phyloP scores from a whole-genome alignment of 2,329 filamentous ascomycete species.

The Neonectria coccinea region DNA sequence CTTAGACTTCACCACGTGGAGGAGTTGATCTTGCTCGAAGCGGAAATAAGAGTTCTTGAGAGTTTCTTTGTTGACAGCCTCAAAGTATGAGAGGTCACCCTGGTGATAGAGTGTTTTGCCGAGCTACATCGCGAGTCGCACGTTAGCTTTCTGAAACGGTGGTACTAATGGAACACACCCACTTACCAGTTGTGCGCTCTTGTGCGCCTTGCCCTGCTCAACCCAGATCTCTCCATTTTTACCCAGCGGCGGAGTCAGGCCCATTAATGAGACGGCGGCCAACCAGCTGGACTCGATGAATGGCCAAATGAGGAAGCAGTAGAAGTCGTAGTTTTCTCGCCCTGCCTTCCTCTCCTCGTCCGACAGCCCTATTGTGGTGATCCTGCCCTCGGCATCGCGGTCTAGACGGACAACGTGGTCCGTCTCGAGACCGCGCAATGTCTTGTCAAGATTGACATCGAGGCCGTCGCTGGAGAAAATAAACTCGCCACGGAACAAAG shows the following conservation, averaged over 20 bases:
- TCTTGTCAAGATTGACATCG: slow-evolving; percentile 82
- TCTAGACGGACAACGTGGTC: slow-evolving; percentile 81
- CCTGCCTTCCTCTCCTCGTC: slow-evolving; percentile 81
- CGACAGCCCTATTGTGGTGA: slow-evolving; percentile 79
- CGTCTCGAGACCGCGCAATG: slow-evolving; percentile 79
- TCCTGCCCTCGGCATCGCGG: slow-evolving; percentile 64
- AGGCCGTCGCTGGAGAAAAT: slow-evolving; percentile 94
- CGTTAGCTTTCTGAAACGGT: slow-evolving; percentile 22
- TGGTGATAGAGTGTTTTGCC: slow-evolving; percentile 98
- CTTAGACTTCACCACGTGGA: slow-evolving; percentile 78
- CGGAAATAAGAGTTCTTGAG: slow-evolving; percentile 91
- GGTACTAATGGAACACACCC: background rate
- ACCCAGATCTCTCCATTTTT: slow-evolving; percentile 80
- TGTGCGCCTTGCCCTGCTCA: slow-evolving; percentile 80
- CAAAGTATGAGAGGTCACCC: slow-evolving; percentile 95
- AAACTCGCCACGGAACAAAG: slow-evolving; percentile 95
- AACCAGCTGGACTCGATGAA: slow-evolving; percentile 97
- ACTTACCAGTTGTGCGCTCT: slow-evolving; percentile 81
- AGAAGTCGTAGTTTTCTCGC: slow-evolving; percentile 97
- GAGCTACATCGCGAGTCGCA: slow-evolving; percentile 62
- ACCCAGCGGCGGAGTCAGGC: slow-evolving; percentile 77
- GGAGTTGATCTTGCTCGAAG: slow-evolving; percentile 91
- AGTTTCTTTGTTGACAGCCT: slow-evolving; percentile 98
- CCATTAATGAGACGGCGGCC: slow-evolving; percentile 87
- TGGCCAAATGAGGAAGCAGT: slow-evolving; percentile 98